Percentiles rank a stretch among this genome's conserved stretches.
These are phyloP conservation scores for Phanerochaete sordida DNA, from an alignment of 768 basidiomycete species.

Conservation along the genomic window DNA sequence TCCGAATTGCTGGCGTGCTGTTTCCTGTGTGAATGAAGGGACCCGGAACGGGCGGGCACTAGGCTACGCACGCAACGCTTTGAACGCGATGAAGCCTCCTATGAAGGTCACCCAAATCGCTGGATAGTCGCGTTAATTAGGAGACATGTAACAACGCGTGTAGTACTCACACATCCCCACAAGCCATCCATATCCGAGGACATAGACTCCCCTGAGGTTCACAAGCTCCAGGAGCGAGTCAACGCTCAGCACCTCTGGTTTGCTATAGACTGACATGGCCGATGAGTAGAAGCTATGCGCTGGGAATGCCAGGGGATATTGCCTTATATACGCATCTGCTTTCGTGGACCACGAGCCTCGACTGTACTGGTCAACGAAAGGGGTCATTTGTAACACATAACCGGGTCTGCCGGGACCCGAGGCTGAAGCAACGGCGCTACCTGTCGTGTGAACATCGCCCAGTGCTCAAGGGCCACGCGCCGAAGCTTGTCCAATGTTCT, in stretches of 20 bases:
- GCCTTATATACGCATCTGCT: neutral
- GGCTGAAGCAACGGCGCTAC: neutral
- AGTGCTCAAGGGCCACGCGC: too few relatives aligned
- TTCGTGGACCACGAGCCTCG: neutral
- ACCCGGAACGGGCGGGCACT: neutral
- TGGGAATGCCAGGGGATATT: neutral
- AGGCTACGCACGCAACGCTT: slow-evolving; percentile 47
- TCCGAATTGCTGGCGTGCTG: slow-evolving; percentile 71
- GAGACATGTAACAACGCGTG: too few relatives aligned
- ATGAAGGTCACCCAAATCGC: slow-evolving; percentile 67
- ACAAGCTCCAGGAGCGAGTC: slow-evolving; percentile 21
- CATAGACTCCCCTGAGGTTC: slow-evolving; percentile 37
- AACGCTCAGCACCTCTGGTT: slow-evolving; percentile 14
- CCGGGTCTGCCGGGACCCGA: neutral
- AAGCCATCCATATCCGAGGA: slow-evolving; percentile 57
- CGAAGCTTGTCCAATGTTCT: too few relatives aligned
- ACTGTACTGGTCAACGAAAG: neutral
- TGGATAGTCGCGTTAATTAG: slow-evolving; percentile 7
- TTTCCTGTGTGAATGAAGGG: neutral
- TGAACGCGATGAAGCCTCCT: slow-evolving; percentile 64
- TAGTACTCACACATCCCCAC: slow-evolving; percentile 62
- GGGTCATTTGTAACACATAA: neutral
- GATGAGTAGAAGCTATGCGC: neutral
- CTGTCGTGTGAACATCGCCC: neutral
- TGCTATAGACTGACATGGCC: neutral